Conservation (phyloP, 176 grass and related monocot genomes). For the Rhynchospora pubera region DNA sequence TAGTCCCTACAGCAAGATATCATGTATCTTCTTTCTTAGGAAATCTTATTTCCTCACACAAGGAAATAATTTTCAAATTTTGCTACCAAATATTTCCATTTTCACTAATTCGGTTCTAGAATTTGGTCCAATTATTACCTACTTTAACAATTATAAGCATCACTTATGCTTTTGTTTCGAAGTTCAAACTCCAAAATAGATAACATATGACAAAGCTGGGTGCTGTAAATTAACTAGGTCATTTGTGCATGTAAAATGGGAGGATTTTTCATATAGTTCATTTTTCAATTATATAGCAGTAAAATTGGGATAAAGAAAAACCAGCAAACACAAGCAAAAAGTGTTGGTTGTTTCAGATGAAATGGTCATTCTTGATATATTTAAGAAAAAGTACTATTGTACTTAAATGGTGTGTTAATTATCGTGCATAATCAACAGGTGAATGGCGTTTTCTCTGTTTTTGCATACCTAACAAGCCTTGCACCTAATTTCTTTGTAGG, state of each 20-base stretch:
- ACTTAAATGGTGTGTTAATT: neutral
- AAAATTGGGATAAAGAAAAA: neutral
- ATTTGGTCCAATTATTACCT: too few species aligned
- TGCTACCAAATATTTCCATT: too few species aligned
- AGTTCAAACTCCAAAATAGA: neutral
- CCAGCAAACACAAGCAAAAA: neutral
- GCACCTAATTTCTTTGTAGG: slow-evolving; percentile 42
- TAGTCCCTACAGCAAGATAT: too few species aligned
- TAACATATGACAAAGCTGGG: neutral
- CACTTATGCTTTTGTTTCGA: neutral
- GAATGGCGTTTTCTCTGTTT: neutral
- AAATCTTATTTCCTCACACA: too few species aligned
- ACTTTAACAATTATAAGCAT: too few species aligned
- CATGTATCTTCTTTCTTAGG: too few species aligned
- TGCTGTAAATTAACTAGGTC: neutral
- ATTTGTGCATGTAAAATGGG: neutral
- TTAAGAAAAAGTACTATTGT: neutral
- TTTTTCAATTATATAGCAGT: neutral
- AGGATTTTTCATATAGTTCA: neutral
- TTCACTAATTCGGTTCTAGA: too few species aligned
- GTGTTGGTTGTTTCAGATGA: neutral
- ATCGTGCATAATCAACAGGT: neutral
- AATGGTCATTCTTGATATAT: neutral
- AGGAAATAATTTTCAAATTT: too few species aligned
- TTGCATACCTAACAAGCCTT: slow-evolving; percentile 21